phyloP scores from a whole-genome alignment of 2,329 filamentous ascomycete genomes.

The Diaporthe helianthi region DNA sequence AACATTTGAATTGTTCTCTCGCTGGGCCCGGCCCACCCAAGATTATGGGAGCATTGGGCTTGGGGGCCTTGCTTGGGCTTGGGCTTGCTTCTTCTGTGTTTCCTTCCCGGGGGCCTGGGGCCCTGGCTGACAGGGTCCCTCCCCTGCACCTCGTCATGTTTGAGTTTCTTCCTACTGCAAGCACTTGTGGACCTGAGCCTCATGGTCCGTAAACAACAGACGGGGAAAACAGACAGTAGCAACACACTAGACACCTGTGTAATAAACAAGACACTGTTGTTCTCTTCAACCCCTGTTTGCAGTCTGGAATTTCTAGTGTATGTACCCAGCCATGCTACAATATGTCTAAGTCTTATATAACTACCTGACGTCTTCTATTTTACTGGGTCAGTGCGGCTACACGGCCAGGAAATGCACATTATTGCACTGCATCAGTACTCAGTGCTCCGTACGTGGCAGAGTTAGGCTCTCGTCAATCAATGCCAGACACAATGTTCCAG shows the following conservation, averaged over 20 bases:
- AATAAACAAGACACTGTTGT: too few species aligned
- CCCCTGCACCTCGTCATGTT: background rate
- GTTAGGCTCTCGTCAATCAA: conserved; percentile 18
- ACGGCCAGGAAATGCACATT: background rate
- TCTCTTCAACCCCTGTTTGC: background rate
- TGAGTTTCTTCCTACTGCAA: background rate
- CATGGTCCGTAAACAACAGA: background rate
- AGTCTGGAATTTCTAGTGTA: background rate
- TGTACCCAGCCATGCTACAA: background rate
- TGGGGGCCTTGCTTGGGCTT: conserved; percentile 1
- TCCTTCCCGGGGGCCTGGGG: background rate
- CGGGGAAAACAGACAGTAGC: too few species aligned
- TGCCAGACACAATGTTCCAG: conserved; percentile 10
- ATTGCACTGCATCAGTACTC: background rate
- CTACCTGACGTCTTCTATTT: background rate
- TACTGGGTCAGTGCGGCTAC: background rate
- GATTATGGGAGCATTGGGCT: conserved; percentile 19
- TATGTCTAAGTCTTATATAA: background rate
- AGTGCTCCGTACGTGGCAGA: background rate
- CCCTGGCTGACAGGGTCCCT: background rate
- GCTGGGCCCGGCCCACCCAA: conserved; percentile 10
- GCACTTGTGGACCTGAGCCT: background rate
- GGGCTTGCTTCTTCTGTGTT: conserved; percentile 5
- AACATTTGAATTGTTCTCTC: background rate
- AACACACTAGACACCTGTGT: too few species aligned